Percentiles rank a stretch among this genome's conserved stretches.
Conservation (phyloP, 768 basidiomycete genomes). For the Leccinum rimulosum region DNA sequence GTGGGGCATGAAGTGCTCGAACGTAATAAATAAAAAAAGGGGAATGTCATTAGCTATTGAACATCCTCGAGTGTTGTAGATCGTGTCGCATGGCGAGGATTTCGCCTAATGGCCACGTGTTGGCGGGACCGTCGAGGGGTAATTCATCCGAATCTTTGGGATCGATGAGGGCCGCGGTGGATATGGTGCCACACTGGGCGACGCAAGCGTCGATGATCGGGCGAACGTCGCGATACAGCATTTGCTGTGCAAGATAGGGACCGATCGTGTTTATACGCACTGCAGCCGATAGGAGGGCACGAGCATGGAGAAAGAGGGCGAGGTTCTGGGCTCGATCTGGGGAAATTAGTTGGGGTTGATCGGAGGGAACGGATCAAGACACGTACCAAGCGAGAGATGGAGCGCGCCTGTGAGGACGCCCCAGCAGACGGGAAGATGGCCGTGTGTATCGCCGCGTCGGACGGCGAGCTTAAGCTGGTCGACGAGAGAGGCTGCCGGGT, state of each 20-base stretch:
- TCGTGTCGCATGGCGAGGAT: constrained; percentile 89
- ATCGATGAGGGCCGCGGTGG: constrained; percentile 42
- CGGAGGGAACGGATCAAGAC: neutral
- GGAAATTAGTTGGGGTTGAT: constrained; percentile 4
- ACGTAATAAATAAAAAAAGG: neutral
- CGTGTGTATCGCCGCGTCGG: constrained; percentile 61
- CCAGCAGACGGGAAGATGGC: constrained; percentile 92
- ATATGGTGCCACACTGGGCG: constrained; percentile 42
- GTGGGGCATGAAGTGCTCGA: constrained; percentile 24
- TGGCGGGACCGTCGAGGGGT: constrained; percentile 63
- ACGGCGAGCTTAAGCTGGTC: constrained; percentile 68
- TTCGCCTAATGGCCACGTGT: constrained; percentile 96
- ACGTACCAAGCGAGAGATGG: constrained; percentile 64
- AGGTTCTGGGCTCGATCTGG: constrained; percentile 82
- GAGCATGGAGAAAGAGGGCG: constrained; percentile 89
- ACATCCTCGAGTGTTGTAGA: constrained; percentile 92
- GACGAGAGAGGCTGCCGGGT: constrained; percentile 39
- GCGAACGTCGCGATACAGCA: constrained; percentile 72
- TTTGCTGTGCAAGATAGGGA: constrained; percentile 88
- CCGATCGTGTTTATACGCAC: constrained; percentile 91
- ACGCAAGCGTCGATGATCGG: constrained; percentile 61
- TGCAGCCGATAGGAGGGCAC: constrained; percentile 86
- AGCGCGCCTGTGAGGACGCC: constrained; percentile 80
- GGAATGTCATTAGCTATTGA: constrained; percentile 64
- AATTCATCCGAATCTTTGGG: constrained; percentile 13